A percentile compares a stretch with the other conserved stretches of the same genome.
These are phyloP conservation scores for Trypanosoma conorhini DNA, from an alignment of 208 protist genomes.

Conservation along the genomic window DNA sequence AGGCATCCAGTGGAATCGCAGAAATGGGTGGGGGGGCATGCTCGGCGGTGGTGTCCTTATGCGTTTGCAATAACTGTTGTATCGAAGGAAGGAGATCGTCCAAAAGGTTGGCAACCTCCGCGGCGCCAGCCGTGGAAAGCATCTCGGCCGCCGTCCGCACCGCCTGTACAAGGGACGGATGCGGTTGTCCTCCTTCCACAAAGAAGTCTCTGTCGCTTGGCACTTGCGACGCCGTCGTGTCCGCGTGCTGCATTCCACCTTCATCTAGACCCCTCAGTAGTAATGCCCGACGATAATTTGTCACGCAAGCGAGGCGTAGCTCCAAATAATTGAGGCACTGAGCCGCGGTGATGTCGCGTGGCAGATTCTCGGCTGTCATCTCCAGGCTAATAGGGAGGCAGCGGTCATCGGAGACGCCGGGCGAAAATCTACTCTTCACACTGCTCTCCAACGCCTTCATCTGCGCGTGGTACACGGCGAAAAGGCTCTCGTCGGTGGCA, in stretches of 20 bases:
- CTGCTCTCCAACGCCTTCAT: conserved; percentile 36
- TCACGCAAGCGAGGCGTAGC: conserved; percentile 29
- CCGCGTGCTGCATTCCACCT: not conserved
- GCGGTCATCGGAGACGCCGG: conserved; percentile 34
- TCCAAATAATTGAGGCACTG: conserved; percentile 74
- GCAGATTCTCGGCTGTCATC: conserved; percentile 17
- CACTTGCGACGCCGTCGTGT: not conserved
- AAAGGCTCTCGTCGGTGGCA: conserved; percentile 23
- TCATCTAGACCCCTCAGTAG: not conserved
- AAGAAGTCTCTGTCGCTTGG: not conserved
- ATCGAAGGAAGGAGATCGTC: conserved; percentile 22
- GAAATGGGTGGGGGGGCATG: not conserved
- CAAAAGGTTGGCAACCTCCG: not conserved
- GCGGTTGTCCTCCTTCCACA: conserved; percentile 6
- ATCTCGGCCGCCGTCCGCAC: not conserved
- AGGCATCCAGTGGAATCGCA: conserved; percentile 36
- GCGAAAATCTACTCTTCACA: conserved; percentile 52
- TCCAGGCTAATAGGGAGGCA: conserved; percentile 21
- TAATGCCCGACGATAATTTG: conserved; percentile 28
- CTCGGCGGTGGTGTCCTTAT: not conserved
- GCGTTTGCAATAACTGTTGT: not conserved
- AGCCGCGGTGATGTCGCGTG: conserved; percentile 40
- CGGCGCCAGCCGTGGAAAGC: not conserved
- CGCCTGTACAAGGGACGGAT: conserved; percentile 7
- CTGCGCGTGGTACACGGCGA: conserved; percentile 34